phyloP scores from a whole-genome alignment of 2,329 filamentous ascomycete species.

The Phyllosticta ampelicida region DNA sequence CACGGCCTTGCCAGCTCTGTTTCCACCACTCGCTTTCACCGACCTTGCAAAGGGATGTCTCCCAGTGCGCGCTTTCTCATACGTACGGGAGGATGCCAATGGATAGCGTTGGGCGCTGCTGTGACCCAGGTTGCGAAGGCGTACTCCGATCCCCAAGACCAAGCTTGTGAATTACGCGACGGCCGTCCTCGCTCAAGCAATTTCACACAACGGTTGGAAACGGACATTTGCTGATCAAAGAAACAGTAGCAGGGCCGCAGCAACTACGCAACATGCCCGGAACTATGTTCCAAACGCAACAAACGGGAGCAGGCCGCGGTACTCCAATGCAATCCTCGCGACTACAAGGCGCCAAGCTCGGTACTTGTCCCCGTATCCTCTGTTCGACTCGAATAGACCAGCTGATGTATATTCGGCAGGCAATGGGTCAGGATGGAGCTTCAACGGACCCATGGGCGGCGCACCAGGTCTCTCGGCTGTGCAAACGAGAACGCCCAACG shows the following conservation, averaged over 20 bases:
- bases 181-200: background rate
- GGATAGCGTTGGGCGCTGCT: background rate
- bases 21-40: background rate
- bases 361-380: constrained; percentile 20
- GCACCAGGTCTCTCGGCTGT: constrained; percentile 40
- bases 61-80: background rate
- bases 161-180: background rate
- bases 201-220: background rate
- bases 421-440: constrained; percentile 47
- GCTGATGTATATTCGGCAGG: constrained; percentile 25
- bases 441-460: constrained; percentile 43
- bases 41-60: background rate
- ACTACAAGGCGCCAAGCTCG: constrained; percentile 45
- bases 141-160: background rate
- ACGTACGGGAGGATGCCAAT: background rate
- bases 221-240: background rate
- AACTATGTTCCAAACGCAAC: constrained; percentile 42
- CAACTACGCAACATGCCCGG: constrained; percentile 43
- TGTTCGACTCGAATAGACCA: background rate
- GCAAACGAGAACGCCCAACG: constrained; percentile 42
- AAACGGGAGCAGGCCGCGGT: constrained; percentile 38
- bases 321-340: constrained; percentile 38
- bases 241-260: constrained; percentile 39
- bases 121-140: background rate
- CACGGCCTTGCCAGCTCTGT: constrained; percentile 4